Evolutionary conservation across 2,329 filamentous ascomycete species (phyloP).

Genomic region (Scortechinia acanthostroma): DNA sequence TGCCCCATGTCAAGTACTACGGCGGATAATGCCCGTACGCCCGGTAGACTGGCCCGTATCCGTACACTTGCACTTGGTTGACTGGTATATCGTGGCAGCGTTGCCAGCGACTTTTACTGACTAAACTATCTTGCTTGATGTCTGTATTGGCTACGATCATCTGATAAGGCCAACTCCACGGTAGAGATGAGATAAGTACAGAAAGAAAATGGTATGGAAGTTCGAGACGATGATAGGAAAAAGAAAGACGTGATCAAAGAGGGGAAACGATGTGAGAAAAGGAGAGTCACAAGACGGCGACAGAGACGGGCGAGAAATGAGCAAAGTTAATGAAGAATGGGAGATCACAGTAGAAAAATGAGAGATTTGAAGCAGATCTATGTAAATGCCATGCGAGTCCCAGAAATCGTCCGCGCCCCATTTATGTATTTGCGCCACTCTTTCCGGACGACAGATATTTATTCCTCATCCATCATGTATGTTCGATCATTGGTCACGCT

Average conservation of each 20-base stretch:
- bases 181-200: neutral
- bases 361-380: neutral
- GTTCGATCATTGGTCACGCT: slow-evolving; percentile 3
- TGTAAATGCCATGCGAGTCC: slow-evolving; percentile 3
- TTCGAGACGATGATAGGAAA: neutral
- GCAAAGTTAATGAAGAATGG: neutral
- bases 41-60: too few relatives aligned
- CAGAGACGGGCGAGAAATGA: neutral
- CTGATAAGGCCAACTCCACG: neutral
- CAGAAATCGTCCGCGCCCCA: slow-evolving; percentile 3
- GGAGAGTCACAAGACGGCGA: neutral
- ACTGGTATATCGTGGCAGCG: too few relatives aligned
- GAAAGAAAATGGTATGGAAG: neutral
- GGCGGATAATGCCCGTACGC: too few relatives aligned
- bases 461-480: slow-evolving; percentile 3
- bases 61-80: too few relatives aligned
- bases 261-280: neutral
- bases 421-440: neutral
- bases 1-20: too few relatives aligned
- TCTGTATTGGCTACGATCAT: slow-evolving; percentile 1
- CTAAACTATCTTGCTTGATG: too few relatives aligned
- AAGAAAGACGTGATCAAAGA: neutral
- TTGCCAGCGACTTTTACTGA: too few relatives aligned
- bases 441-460: neutral
- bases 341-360: neutral